phyloP scores from a whole-genome alignment of 768 basidiomycete species.

The Clavaria fumosa region DNA sequence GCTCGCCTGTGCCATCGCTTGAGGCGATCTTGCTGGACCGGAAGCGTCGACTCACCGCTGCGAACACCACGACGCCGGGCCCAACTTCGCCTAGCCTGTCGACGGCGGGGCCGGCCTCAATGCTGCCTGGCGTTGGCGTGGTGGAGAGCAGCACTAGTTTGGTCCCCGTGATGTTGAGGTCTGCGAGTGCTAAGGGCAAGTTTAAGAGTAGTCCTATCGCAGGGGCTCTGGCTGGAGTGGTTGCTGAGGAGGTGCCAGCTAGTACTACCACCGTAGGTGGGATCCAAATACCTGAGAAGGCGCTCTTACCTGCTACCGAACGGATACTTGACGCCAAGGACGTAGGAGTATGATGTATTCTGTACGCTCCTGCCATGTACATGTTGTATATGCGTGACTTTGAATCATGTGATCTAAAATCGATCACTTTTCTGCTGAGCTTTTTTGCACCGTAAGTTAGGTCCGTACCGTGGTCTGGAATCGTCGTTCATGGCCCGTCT shows the following conservation, averaged over 20 bases:
- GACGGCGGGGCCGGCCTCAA: not conserved
- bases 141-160: not conserved
- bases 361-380: no score
- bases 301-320: conserved; percentile 6
- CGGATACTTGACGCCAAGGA: conserved; percentile 23
- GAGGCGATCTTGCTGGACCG: conserved; percentile 56
- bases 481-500: no score
- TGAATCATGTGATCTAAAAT: no score
- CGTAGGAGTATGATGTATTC: no score
- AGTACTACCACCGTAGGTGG: conserved; percentile 12
- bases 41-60: conserved; percentile 32
- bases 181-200: conserved; percentile 28
- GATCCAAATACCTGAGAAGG: conserved; percentile 8
- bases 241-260: conserved; percentile 33
- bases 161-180: not conserved
- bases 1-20: conserved; percentile 40
- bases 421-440: no score
- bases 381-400: no score
- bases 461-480: no score
- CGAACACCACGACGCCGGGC: conserved; percentile 6
- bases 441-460: no score
- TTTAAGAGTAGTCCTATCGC: conserved; percentile 67
- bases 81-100: not conserved
- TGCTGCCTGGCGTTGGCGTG: not conserved
- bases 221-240: conserved; percentile 28